Evolutionary conservation across 2,329 filamentous ascomycete species (phyloP).

Genomic region (Ambrosiella cleistominuta): DNA sequence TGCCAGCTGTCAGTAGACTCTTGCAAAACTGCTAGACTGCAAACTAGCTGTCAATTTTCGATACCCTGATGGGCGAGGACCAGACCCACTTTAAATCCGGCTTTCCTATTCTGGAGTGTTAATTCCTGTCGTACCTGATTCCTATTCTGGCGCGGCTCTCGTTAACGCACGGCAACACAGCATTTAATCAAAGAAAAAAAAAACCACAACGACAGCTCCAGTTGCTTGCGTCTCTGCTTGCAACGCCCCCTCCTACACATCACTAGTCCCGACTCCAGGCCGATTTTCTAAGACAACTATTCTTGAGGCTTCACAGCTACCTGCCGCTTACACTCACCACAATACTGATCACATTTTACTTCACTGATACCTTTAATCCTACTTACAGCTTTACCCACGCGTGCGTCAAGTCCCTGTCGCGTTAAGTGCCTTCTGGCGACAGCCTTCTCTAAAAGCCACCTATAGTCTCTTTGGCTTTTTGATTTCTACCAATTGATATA

Average conservation of each 20-base stretch:
- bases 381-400: neutral
- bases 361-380: neutral
- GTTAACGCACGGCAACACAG: neutral
- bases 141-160: neutral
- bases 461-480: constrained; percentile 14
- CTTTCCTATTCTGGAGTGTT: neutral
- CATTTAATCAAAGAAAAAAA: neutral
- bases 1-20: neutral
- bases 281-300: neutral
- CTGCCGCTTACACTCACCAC: neutral
- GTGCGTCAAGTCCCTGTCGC: constrained; percentile 25
- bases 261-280: neutral
- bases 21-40: neutral
- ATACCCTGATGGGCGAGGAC: neutral
- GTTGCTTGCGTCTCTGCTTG: neutral
- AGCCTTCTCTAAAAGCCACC: constrained; percentile 10
- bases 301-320: neutral
- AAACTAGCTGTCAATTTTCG: neutral
- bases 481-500: neutral
- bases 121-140: neutral
- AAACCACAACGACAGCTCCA: neutral
- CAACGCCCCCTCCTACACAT: neutral
- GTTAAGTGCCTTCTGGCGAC: constrained; percentile 27
- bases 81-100: neutral
- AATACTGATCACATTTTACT: neutral